Percentiles rank a stretch among this genome's conserved stretches.
Conservation (phyloP, 2,329 filamentous ascomycete genomes). For the Diatrype stigma region DNA sequence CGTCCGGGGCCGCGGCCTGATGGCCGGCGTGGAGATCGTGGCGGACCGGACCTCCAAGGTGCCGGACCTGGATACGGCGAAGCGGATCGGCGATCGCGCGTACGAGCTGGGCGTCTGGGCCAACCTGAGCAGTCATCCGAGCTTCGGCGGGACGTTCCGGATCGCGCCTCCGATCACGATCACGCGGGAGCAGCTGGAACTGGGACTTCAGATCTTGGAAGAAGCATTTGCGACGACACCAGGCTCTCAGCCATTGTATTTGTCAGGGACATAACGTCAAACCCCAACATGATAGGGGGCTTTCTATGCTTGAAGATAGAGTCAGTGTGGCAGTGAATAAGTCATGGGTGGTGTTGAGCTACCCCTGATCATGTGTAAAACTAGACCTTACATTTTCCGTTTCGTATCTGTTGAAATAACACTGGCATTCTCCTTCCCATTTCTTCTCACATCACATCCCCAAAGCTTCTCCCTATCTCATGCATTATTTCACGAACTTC, state of each 20-base stretch:
- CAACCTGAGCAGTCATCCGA: slow-evolving; percentile 50
- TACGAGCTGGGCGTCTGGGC: slow-evolving; percentile 52
- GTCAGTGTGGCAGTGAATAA: no score
- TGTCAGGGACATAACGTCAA: no score
- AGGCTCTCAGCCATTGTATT: slow-evolving; percentile 27
- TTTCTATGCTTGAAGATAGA: no score
- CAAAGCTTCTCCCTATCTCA: no score
- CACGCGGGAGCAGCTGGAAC: slow-evolving; percentile 42
- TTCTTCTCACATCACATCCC: no score
- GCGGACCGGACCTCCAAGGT: slow-evolving; percentile 42
- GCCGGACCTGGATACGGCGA: slow-evolving; percentile 43
- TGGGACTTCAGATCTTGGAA: slow-evolving; percentile 53
- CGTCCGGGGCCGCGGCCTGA: slow-evolving; percentile 54
- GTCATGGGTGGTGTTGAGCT: no score
- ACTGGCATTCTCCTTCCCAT: no score
- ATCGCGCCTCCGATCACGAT: slow-evolving; percentile 59
- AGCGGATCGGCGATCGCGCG: slow-evolving; percentile 41
- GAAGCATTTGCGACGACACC: slow-evolving; percentile 42
- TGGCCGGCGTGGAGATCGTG: slow-evolving; percentile 57
- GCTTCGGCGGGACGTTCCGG: slow-evolving; percentile 54
- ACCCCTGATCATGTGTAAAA: no score
- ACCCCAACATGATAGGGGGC: no score
- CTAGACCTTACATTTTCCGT: no score
- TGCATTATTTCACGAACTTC: no score
- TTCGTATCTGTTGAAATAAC: no score